These are phyloP conservation scores for Calonectria multiphialidica DNA, from an alignment of 2,329 filamentous ascomycete genomes.

Conservation along the genomic window DNA sequence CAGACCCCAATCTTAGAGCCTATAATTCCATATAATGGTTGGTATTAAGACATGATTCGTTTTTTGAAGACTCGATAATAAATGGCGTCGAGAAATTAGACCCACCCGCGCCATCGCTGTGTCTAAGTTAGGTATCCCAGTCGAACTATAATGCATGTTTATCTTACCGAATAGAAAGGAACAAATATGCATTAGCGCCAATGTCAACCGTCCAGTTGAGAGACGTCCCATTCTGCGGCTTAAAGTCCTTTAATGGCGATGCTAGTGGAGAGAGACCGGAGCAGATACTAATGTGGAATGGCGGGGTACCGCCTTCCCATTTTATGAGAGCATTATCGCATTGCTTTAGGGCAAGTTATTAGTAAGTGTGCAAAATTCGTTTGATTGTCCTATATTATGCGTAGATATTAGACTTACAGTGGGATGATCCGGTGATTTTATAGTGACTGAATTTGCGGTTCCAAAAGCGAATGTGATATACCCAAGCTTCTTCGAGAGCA, in stretches of 20 bases:
- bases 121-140: background rate
- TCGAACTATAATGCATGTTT: too few species aligned
- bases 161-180: background rate
- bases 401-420: background rate
- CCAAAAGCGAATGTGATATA: background rate
- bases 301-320: background rate
- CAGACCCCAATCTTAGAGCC: background rate
- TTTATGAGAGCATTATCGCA: background rate
- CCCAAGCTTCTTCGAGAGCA: background rate
- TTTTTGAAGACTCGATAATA: background rate
- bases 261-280: background rate
- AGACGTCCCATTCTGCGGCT: background rate
- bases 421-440: background rate
- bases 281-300: background rate
- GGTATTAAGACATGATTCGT: background rate
- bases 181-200: background rate
- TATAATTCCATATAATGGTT: too few species aligned
- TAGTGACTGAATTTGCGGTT: background rate
- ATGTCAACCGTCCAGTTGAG: background rate
- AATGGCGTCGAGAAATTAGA: background rate
- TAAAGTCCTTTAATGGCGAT: background rate
- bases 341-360: background rate
- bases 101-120: background rate
- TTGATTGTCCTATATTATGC: rapidly evolving
- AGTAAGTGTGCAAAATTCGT: background rate